Conservation (phyloP, 805 yeast genomes). For the Clavispora santaluciae region DNA sequence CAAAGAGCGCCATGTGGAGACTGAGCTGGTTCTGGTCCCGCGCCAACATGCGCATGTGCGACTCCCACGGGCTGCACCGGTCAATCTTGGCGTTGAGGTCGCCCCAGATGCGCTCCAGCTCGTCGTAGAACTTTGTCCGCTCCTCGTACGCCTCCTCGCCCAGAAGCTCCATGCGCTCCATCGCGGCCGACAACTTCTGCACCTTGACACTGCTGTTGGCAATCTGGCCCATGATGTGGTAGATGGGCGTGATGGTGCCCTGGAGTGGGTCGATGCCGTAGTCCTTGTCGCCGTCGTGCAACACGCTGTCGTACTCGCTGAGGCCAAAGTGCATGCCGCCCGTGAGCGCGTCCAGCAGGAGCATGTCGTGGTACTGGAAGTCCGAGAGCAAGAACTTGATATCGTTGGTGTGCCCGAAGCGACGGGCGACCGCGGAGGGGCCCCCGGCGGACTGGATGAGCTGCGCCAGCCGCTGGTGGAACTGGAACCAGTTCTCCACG, state of each 20-base stretch:
- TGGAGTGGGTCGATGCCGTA: constrained; percentile 18
- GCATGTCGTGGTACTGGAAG: constrained; percentile 19
- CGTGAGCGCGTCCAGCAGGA: constrained; percentile 13
- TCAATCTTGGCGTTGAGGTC: constrained; percentile 4
- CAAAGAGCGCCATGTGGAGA: constrained; percentile 13
- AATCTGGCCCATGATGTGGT: constrained; percentile 12
- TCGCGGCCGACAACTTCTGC: constrained; percentile 2
- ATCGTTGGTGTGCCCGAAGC: constrained; percentile 14
- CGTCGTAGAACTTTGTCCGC: constrained; percentile 8
- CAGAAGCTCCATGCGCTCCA: not conserved
- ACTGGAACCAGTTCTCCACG: constrained; percentile 16
- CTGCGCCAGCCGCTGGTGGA: constrained; percentile 12
- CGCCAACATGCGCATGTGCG: constrained; percentile 9
- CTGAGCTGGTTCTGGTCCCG: constrained; percentile 5
- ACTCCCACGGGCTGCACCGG: constrained; percentile 9
- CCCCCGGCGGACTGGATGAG: constrained; percentile 15
- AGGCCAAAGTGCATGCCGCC: constrained; percentile 15
- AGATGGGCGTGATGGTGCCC: constrained; percentile 14
- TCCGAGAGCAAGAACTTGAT: constrained; percentile 18
- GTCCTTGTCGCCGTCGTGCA: constrained; percentile 6
- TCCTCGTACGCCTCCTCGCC: not conserved
- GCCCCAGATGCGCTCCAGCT: constrained; percentile 2
- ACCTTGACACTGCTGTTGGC: constrained; percentile 11
- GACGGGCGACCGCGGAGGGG: constrained; percentile 5
- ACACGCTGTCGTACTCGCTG: constrained; percentile 12